Conservation (phyloP, 306 rosid species). For the Pyrus betulifolia region DNA sequence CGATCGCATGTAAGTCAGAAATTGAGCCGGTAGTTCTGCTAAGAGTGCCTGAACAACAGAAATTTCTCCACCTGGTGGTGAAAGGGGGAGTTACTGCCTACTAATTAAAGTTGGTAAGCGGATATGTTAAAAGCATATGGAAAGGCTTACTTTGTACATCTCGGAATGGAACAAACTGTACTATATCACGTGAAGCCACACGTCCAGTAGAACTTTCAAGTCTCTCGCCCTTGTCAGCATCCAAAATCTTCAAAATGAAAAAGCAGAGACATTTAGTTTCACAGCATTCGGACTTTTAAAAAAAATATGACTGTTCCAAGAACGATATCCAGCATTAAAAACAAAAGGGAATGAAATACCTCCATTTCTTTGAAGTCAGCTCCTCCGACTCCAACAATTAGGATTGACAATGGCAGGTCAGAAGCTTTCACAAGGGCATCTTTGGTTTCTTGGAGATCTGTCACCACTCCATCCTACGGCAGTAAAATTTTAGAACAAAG, state of each 20-base stretch:
- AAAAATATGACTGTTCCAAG: neutral
- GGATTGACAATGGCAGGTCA: conserved; percentile 89
- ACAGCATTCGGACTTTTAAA: neutral
- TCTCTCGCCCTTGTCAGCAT: conserved; percentile 91
- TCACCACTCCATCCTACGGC: conserved; percentile 94
- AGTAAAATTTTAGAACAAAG: conserved; percentile 24
- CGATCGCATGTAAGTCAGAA: conserved; percentile 78
- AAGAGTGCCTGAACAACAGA: conserved; percentile 93
- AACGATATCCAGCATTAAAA: neutral
- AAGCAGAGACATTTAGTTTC: conserved; percentile 1
- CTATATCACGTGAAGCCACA: conserved; percentile 93
- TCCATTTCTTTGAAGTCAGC: conserved; percentile 99
- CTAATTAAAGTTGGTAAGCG: neutral
- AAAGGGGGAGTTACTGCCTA: conserved; percentile 1
- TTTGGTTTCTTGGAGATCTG: conserved; percentile 99
- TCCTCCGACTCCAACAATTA: conserved; percentile 98
- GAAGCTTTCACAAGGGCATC: conserved; percentile 96
- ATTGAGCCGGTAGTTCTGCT: conserved; percentile 88
- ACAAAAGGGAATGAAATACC: conserved; percentile 36
- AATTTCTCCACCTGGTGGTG: conserved; percentile 70
- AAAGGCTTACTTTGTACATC: conserved; percentile 73
- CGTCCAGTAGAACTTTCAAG: conserved; percentile 85
- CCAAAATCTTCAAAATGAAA: conserved; percentile 49
- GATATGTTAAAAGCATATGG: neutral
- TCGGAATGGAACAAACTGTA: conserved; percentile 90